Percentiles rank a stretch among this genome's conserved stretches.
Conservation (phyloP, 768 basidiomycete species). For the Boletus pseudopeckii region DNA sequence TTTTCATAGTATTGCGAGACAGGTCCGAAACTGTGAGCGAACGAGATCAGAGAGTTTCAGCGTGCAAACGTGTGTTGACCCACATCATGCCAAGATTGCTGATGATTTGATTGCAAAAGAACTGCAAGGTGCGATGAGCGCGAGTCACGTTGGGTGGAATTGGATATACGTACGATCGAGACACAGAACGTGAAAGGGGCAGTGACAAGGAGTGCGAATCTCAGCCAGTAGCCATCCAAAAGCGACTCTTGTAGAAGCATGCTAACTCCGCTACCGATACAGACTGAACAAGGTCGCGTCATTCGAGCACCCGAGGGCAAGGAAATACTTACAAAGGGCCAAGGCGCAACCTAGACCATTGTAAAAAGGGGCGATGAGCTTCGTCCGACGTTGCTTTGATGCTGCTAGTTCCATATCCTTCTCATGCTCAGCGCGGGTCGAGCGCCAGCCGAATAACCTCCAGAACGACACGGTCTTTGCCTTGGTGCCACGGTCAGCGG, state of each 20-base stretch:
- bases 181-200: conserved; percentile 75
- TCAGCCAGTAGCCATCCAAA: conserved; percentile 56
- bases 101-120: conserved; percentile 70
- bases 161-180: conserved; percentile 51
- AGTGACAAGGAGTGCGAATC: conserved; percentile 66
- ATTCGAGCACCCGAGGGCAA: not conserved
- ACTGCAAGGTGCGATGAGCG: conserved; percentile 38
- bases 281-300: conserved; percentile 43
- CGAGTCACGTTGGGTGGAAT: not conserved
- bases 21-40: conserved; percentile 60
- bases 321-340: conserved; percentile 50
- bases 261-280: conserved; percentile 58
- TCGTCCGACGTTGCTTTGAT: conserved; percentile 42
- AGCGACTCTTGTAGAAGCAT: conserved; percentile 64
- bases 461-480: conserved; percentile 8
- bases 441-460: conserved; percentile 42
- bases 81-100: conserved; percentile 65
- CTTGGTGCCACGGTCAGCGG: not conserved
- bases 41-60: not conserved
- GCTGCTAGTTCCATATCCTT: conserved; percentile 53
- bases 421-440: conserved; percentile 37
- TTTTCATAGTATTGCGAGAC: conserved; percentile 85
- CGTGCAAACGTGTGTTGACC: conserved; percentile 19
- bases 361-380: conserved; percentile 71
- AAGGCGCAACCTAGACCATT: conserved; percentile 66